Evolutionary conservation across 2,329 filamentous ascomycete species (phyloP).

Genomic region (Rosellinia necatrix): DNA sequence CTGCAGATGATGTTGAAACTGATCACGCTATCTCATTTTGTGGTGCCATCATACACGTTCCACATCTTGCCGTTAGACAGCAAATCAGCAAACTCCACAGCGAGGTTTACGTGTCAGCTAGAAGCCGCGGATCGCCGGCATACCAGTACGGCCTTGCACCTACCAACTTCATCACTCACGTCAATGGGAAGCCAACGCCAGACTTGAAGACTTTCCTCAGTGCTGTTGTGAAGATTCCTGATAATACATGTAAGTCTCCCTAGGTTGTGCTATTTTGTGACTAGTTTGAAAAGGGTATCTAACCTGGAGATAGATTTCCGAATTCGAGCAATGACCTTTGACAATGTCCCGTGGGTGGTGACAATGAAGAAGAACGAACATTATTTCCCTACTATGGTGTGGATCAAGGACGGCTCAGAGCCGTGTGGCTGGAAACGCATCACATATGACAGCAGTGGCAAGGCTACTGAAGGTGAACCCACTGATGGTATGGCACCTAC

Average conservation of each 20-base stretch:
- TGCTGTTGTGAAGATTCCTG: conserved; percentile 84
- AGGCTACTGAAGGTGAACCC: conserved; percentile 59
- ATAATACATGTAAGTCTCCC: conserved; percentile 78
- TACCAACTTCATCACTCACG: conserved; percentile 96
- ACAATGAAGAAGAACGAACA: conserved; percentile 99
- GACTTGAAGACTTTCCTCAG: conserved; percentile 80
- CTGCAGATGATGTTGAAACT: conserved; percentile 89
- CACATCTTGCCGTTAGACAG: conserved; percentile 94
- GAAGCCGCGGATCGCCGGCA: conserved; percentile 79
- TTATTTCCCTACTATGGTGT: conserved; percentile 78
- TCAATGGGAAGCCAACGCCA: conserved; percentile 85
- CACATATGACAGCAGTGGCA: conserved; percentile 61
- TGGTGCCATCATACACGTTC: conserved; percentile 88
- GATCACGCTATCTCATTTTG: conserved; percentile 92
- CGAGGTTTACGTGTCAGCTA: conserved; percentile 92
- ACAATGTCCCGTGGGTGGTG: conserved; percentile 98
- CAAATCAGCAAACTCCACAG: conserved; percentile 97
- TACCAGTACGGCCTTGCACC: conserved; percentile 92
- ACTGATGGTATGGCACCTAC: conserved; percentile 51
- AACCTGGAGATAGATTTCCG: conserved; percentile 72
- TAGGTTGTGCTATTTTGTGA: neutral
- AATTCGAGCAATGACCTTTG: conserved; percentile 95
- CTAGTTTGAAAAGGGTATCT: conserved; percentile 23
- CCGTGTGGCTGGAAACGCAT: conserved; percentile 66
- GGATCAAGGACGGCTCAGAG: conserved; percentile 66